Base-by-base conservation (phyloP, 768 basidiomycete genomes). In the Hortiboletus campestris region DNA sequence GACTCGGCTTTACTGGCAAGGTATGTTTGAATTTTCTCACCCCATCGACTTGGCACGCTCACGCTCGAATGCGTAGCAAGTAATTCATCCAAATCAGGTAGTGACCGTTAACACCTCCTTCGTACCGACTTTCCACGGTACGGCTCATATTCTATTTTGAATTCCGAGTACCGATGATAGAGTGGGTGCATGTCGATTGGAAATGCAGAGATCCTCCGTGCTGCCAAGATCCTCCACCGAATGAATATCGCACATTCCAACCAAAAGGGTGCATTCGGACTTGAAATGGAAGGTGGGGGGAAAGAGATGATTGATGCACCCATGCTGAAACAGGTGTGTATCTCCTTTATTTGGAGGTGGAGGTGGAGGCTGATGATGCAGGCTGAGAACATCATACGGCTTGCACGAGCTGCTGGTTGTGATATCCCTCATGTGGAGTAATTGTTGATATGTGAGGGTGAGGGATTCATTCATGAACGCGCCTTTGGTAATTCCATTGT, bases 1-100 rank as follows among this genome's bases (percentile, higher is more conserved):
- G 84, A 52, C 73, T 97, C 14, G 95, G 95, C 0, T 98, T 94
- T 65, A 88, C 86, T n/a, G 95, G 94, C 43, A 97, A 97, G 81
- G 93, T 84, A 46, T 19, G 45, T 35, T 39, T 45, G 10, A n/a
- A 16, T 49, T 49, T 40, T 12, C 14, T 48, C 39, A 14, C 36
- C 10, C 43, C 13, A 32, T 31, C 53, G 58, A 51, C n/a, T 25
- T 28, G 51, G 42, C 31, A 40, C 36, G 19, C 42, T 49, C 35
- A 56, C 45, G 22, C 25, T 48, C 20, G 41, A 34, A 25, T 6
- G 25, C 41, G 31, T 54, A 94, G 91, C 95, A 98, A 94, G 92
- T 89, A 2, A 95, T 98, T 39, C 95, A 98, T 69, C 95, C 95
- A 0, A 74, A 75, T 25, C 95, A 98, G 71, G 82, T 96, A 5